Percentiles rank a stretch among this genome's conserved stretches.
These are phyloP conservation scores for Epichloe sylvatica DNA, from an alignment of 2,329 filamentous ascomycete genomes.

Conservation along the genomic window DNA sequence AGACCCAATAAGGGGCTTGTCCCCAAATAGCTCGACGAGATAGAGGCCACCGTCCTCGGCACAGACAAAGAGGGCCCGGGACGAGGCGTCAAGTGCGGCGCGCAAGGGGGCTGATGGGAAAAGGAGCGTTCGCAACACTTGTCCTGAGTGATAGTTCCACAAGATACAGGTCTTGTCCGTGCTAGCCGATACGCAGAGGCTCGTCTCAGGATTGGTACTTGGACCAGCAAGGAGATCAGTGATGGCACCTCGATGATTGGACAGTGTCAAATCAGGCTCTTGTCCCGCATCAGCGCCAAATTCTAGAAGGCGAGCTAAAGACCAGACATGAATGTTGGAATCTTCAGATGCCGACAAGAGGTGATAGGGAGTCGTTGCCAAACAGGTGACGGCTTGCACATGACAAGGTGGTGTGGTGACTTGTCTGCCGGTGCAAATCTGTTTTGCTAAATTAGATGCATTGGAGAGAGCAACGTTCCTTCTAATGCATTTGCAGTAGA, in stretches of 20 bases:
- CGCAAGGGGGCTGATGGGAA: constrained; percentile 57
- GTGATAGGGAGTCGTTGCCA: constrained; percentile 59
- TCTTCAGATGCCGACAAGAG: constrained; percentile 70
- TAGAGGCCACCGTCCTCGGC: constrained; percentile 72
- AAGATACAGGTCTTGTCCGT: constrained; percentile 79
- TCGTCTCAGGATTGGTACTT: constrained; percentile 53
- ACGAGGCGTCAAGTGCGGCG: constrained; percentile 64
- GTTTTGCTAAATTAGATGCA: constrained; percentile 8
- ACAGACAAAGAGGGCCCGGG: constrained; percentile 68
- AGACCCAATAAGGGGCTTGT: constrained; percentile 40
- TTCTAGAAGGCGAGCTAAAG: constrained; percentile 57
- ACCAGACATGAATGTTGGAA: constrained; percentile 88
- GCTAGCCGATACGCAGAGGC: constrained; percentile 71
- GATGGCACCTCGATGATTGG: constrained; percentile 62
- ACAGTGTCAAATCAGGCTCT: constrained; percentile 64
- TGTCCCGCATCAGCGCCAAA: constrained; percentile 38
- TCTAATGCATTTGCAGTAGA: constrained; percentile 1
- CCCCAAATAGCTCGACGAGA: constrained; percentile 56
- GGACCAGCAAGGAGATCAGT: constrained; percentile 51
- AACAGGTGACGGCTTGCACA: constrained; percentile 64
- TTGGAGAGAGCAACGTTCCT: neutral
- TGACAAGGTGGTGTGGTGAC: constrained; percentile 65
- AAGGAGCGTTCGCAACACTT: constrained; percentile 66
- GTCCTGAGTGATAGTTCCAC: constrained; percentile 80
- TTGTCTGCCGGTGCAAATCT: constrained; percentile 63